Evolutionary conservation across 257 asterid genomes (phyloP), one percentile per base, ranked within the genome.

Genomic region (Ehretia macrophylla): DNA sequence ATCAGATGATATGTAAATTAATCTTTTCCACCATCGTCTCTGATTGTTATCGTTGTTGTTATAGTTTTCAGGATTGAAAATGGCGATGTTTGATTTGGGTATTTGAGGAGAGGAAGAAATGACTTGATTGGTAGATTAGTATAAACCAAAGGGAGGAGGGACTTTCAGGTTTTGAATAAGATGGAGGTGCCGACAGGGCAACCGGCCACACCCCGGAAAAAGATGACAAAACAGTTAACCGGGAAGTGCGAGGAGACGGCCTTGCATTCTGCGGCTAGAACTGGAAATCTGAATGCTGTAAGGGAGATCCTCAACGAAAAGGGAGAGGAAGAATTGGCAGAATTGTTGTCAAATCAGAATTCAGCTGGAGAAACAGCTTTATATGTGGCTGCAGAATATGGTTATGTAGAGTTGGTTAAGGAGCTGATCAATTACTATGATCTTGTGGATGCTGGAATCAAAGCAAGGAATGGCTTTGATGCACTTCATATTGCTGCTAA

Each of bases 401-500:
- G 84, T 18, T 72, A 63, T 60, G 59, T 67, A 17, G 79, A 79
- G 11, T 55, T 79, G 55, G 81, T 79, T 6, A 64, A 59, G 54
- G 79, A 75, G 52, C 45, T 79, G 76, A 79, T 79, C 42, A 69
- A 49, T 46, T 60, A 58, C 51, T 75, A 72, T 66, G 81, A 79
- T 55, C 75, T 75, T 56, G 69, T 9, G 6, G 68, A 79, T n/a
- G 84, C 84, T 4, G 81, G 77, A 47, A 75, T 75, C 63, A 79
- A 79, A 68, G 81, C 79, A 8, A 72, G 72, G 63, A 79, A 75
- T 27, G 84, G 84, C 38, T 79, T 75, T 48, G 84, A 79, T 14
- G 79, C 84, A 45, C 68, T 79, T 51, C 84, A 79, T 22, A 79
- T 79, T 20, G 81, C 81, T 66, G 84, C 81, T 51, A 79, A 79